Evolutionary conservation across 352 stramenopile species (phyloP).

Genomic region (Phytopythium boreale): DNA sequence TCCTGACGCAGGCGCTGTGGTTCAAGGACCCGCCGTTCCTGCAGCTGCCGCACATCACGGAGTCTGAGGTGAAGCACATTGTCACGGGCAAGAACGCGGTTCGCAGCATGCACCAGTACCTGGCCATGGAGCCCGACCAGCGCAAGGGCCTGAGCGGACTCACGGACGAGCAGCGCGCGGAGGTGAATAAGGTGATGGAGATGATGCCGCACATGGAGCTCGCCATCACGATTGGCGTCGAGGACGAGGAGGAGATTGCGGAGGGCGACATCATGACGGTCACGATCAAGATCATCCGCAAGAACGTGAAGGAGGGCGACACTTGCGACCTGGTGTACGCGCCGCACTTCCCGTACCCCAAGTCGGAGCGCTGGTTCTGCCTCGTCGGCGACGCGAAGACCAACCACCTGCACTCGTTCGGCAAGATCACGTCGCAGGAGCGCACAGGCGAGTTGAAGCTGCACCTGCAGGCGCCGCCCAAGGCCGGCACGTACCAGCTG

Average conservation of each 20-base stretch:
- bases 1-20: conserved; percentile 96
- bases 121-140: conserved; percentile 85
- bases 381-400: conserved; percentile 93
- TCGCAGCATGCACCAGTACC: conserved; percentile 94
- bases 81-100: conserved; percentile 90
- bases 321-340: conserved; percentile 95
- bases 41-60: conserved; percentile 88
- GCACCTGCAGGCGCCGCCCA: conserved; percentile 95
- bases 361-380: conserved; percentile 97
- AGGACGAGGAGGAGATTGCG: conserved; percentile 94
- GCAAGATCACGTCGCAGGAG: conserved; percentile 94
- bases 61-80: conserved; percentile 91
- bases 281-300: conserved; percentile 94
- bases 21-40: conserved; percentile 91
- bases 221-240: conserved; percentile 87
- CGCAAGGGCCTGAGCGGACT: conserved; percentile 93
- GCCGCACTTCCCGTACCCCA: conserved; percentile 93
- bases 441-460: conserved; percentile 90
- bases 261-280: conserved; percentile 99
- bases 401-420: conserved; percentile 95
- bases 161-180: conserved; percentile 88
- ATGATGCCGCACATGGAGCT: conserved; percentile 96
- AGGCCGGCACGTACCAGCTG: conserved; percentile 94
- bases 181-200: conserved; percentile 92
- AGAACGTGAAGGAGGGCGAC: conserved; percentile 95